Base-by-base conservation (phyloP, 2,329 filamentous ascomycete genomes). In the Verticillium tricorpus region DNA sequence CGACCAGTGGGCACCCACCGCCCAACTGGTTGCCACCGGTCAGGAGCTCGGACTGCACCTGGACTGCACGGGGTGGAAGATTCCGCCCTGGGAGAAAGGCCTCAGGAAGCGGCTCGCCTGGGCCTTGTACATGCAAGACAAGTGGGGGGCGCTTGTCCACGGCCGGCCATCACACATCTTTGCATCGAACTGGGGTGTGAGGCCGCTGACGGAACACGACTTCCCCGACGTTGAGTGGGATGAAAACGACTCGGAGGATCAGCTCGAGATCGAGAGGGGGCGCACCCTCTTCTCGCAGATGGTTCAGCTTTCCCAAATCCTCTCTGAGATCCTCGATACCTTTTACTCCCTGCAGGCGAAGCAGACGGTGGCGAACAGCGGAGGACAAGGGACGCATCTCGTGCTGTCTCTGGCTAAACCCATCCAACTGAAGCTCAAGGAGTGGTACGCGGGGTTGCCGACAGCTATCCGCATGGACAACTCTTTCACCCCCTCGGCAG, bases 111-210 rank as follows among this genome's bases (percentile, higher is more conserved):
- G 93, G 57, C 84, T 97, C 52, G 92, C 92, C 1, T 97, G 93
- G 93, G 93, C 91, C 2, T 76, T 96, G 58, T 96, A 95, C 73
- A 94, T 96, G 89, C 92, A 97, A 76, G 93, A 97, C 75, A 96
- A 84, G 74, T 96, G 93, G 93, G 91, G 90, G 17, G 89, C 92
- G 2, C 80, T 96, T 22, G 88, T 95, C 28, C 91, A 96, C 70
- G 92, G 92, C 56, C 88, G 92, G 12, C 93, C 92, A 1, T 95
- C 92, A 5, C 92, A 96, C 67, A 85, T 87, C 50, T 84, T 85
- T 66, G 73, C 79, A 22, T 77, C 81, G 56, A 86, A 96, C 73
- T 96, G 92, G 92, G 92, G 89, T 1, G 92, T 96, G 6, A 82
- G 82, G 62, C 72, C 80, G 7, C 82, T 92, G n/a, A 82, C 78